Evolutionary conservation across 1,284 basidiomycete species (phyloP).

Genomic region (Cutaneotrichosporon cutaneum): DNA sequence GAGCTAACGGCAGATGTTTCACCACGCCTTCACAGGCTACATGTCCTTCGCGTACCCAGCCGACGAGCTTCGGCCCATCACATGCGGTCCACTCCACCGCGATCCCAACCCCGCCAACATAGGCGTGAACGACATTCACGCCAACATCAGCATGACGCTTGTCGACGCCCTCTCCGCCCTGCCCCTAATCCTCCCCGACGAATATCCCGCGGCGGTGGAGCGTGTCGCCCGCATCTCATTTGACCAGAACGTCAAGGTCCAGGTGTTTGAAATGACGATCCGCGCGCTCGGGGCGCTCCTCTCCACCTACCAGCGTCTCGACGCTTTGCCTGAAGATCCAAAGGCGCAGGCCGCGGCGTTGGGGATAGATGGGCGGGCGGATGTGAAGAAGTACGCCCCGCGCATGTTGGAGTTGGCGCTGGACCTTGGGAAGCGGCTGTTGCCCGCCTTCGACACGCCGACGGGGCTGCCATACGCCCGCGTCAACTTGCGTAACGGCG

Average conservation of each 20-base stretch:
- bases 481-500: slow-evolving; percentile 56
- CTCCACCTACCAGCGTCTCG: slow-evolving; percentile 75
- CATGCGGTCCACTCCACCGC: slow-evolving; percentile 60
- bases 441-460: slow-evolving; percentile 83
- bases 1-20: slow-evolving; percentile 39
- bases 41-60: slow-evolving; percentile 52
- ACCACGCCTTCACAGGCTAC: slow-evolving; percentile 50
- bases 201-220: slow-evolving; percentile 41
- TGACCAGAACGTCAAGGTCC: slow-evolving; percentile 54
- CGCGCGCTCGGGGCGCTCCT: slow-evolving; percentile 83
- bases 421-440: slow-evolving; percentile 76
- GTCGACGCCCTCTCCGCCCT: slow-evolving; percentile 47
- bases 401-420: slow-evolving; percentile 70
- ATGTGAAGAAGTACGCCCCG: slow-evolving; percentile 71
- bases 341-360: slow-evolving; percentile 25
- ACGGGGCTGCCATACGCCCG: slow-evolving; percentile 88
- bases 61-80: slow-evolving; percentile 76
- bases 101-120: slow-evolving; percentile 36
- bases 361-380: slow-evolving; percentile 21
- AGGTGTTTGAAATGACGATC: slow-evolving; percentile 66
- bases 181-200: slow-evolving; percentile 40
- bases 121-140: slow-evolving; percentile 71
- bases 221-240: slow-evolving; percentile 38
- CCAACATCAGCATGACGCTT: slow-evolving; percentile 54
- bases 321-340: slow-evolving; percentile 49